phyloP scores from a whole-genome alignment of 2,329 filamentous ascomycete species.

The Ilyonectria mors-panacis region DNA sequence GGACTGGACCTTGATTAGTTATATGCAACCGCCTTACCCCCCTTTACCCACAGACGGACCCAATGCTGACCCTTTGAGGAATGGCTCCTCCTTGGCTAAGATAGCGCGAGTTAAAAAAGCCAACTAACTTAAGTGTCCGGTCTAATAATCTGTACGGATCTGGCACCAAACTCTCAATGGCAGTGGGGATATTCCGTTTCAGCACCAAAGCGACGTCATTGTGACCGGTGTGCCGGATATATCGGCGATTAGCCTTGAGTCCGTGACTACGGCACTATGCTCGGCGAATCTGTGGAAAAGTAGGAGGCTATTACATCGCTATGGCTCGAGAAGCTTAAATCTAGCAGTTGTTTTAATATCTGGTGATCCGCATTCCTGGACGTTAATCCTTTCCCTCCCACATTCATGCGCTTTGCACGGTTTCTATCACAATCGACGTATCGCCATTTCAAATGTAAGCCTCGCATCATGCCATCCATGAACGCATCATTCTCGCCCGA shows the following conservation, averaged over 20 bases:
- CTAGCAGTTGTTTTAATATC: not conserved
- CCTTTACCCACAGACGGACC: not conserved
- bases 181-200: not conserved
- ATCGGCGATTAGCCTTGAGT: not conserved
- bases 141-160: not conserved
- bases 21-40: slow-evolving; percentile 6
- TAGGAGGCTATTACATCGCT: not conserved
- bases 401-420: not conserved
- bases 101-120: not conserved
- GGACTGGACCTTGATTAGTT: slow-evolving; percentile 2
- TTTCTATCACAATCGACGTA: not conserved
- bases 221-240: not conserved
- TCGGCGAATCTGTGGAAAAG: not conserved
- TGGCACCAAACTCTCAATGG: not conserved
- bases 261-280: not conserved
- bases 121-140: not conserved
- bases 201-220: not conserved
- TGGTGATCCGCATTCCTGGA: not conserved
- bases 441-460: not conserved
- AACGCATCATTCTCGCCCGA: not conserved
- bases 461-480: not conserved
- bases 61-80: slow-evolving; percentile 1
- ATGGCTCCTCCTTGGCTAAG: slow-evolving; percentile 2
- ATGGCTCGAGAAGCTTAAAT: not conserved
- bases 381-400: not conserved